Evolutionary conservation across 495 filamentous ascomycete species (phyloP), one percentile per base, ranked within the genome.

Genomic region (Xylaria curta): DNA sequence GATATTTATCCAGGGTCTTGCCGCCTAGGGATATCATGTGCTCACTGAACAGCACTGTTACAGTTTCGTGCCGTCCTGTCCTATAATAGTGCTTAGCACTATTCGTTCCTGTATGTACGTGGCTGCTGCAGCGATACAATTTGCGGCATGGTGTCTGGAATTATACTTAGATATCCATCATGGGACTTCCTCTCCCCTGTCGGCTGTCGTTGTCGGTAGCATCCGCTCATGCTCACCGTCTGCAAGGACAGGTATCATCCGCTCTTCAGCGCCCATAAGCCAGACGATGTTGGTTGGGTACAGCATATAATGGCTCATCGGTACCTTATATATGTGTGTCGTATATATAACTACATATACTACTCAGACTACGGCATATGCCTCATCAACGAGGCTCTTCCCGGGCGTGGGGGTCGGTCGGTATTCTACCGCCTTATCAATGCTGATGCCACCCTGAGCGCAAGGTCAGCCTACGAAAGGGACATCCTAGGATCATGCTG

Each of bases 361-460:
- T 33, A 59, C 54, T 59, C 26, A 59, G 4, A 59, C 54, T 59
- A 31, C 28, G 28, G 17, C 31, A 24, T 59, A 59, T 33, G 33
- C 54, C 10, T 21, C 33, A 10, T 60, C 58, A n/a, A 10, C 58
- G 58, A 60, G 58, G 58, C 58, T 60, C 33, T 60, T n/a, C n/a
- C 19, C 31, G 28, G 15, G 33, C 58, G 19, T 60, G 58, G 58
- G 58, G 58, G 31, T 38, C 58, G 31, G 28, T 21, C 31, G 31
- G 19, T 56, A 56, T 56, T 56, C 53, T 56, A 56, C 26, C 6
- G 12, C 15, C 58, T 38, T 38, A 60, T 60, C 33, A 21, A 38
- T 38, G 31, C 33, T 60, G 58, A 17, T 17, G 33, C 33, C 58
- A 60, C 33, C 58, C n/a, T 60, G 31, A n/a, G 58, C 31, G 33